phyloP scores from a whole-genome alignment of 305 asterid species.

The Petunia hybrid region DNA sequence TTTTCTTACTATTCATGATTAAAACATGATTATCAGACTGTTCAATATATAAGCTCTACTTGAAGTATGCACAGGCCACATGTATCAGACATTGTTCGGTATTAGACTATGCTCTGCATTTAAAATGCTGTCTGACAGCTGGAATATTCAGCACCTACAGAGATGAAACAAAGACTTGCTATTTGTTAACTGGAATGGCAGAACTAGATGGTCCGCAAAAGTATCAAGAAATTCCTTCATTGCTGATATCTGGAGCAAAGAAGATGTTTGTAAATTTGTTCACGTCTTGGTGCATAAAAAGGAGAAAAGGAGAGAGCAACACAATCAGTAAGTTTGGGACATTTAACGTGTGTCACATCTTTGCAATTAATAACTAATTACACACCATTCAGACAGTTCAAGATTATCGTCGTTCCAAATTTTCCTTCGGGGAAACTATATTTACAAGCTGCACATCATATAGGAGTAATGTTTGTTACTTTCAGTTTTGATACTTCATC shows the following conservation, averaged over 20 bases:
- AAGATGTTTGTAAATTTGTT: neutral
- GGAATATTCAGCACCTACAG: neutral
- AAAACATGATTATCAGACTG: neutral
- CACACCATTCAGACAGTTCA: neutral
- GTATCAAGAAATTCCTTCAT: neutral
- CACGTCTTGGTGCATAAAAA: neutral
- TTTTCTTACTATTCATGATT: constrained; percentile 12
- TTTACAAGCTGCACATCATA: neutral
- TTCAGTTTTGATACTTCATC: neutral
- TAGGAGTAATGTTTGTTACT: no score
- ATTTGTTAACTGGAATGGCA: neutral
- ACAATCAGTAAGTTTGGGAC: neutral
- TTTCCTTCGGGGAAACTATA: neutral
- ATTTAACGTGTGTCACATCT: neutral
- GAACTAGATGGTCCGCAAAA: neutral
- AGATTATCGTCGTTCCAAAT: neutral
- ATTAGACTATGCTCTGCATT: neutral
- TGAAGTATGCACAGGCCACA: constrained; percentile 5
- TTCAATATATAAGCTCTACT: neutral
- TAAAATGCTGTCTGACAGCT: neutral
- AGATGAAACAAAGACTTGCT: neutral
- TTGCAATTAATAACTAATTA: neutral
- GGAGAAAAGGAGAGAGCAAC: neutral
- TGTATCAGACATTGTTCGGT: neutral
- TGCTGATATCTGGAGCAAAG: neutral